Percentiles rank a stretch among this genome's conserved stretches.
Evolutionary conservation across 306 rosid genomes (phyloP).

Genomic region (Rosa persica): DNA sequence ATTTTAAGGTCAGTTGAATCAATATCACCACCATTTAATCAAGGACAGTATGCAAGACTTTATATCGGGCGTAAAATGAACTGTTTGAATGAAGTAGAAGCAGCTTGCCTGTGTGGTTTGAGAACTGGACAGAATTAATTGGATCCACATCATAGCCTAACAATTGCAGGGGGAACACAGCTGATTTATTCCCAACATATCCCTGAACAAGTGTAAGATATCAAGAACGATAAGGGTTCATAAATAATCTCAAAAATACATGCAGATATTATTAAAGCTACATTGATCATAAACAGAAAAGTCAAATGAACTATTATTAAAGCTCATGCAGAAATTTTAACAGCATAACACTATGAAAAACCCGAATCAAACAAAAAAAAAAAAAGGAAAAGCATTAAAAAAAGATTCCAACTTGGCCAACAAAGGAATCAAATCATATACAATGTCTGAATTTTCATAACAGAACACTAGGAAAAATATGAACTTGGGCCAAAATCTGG

Average conservation of each 20-base stretch:
- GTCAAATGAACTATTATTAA: not conserved
- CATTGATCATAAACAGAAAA: not conserved
- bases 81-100: slow-evolving; percentile 41
- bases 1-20: slow-evolving; percentile 33
- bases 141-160: slow-evolving; percentile 93
- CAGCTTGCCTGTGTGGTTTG: slow-evolving; percentile 92
- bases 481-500: not conserved
- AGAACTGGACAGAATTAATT: slow-evolving; percentile 85
- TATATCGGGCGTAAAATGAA: slow-evolving; percentile 44
- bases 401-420: not conserved
- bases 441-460: not conserved
- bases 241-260: not conserved
- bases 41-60: slow-evolving; percentile 29
- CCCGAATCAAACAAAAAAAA: not conserved
- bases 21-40: slow-evolving; percentile 9
- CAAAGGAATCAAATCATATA: not conserved
- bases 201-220: slow-evolving; percentile 46
- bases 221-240: slow-evolving; percentile 5
- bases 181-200: slow-evolving; percentile 83
- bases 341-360: not conserved
- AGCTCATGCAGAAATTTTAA: slow-evolving; percentile 1
- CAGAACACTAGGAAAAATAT: not conserved
- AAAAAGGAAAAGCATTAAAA: not conserved
- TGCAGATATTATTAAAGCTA: not conserved
- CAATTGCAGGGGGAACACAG: slow-evolving; percentile 82